phyloP scores from a whole-genome alignment of 2,329 filamentous ascomycete genomes.

The Colletotrichum scovillei region DNA sequence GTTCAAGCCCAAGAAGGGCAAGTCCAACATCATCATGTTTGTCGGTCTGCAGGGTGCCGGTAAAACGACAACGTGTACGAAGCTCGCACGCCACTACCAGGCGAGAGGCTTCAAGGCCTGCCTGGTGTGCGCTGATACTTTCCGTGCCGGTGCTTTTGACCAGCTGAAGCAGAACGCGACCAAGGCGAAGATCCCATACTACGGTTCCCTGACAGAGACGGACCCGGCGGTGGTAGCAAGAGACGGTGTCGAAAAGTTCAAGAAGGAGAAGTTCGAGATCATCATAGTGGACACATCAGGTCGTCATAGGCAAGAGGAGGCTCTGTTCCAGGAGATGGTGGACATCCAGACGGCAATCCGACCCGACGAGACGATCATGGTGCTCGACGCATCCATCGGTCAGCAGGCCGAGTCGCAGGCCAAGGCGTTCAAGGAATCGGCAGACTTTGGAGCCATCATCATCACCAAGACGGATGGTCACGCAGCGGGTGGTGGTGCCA shows the following conservation, averaged over 20 bases:
- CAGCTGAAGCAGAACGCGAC: constrained; percentile 99
- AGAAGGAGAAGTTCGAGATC: constrained; percentile 97
- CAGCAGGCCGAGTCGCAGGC: constrained; percentile 95
- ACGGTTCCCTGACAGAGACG: constrained; percentile 94
- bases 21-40: constrained; percentile 98
- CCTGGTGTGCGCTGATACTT: constrained; percentile 96
- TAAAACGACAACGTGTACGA: constrained; percentile 98
- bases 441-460: constrained; percentile 97
- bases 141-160: constrained; percentile 97
- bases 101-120: constrained; percentile 92
- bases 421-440: constrained; percentile 96
- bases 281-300: constrained; percentile 99
- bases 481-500: constrained; percentile 94
- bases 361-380: constrained; percentile 98
- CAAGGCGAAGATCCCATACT: constrained; percentile 99
- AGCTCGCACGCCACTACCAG: constrained; percentile 94
- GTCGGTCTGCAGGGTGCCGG: constrained; percentile 97
- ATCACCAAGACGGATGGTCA: constrained; percentile 99
- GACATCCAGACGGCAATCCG: constrained; percentile 93
- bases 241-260: constrained; percentile 99
- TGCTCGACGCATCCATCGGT: constrained; percentile 95
- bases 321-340: constrained; percentile 96
- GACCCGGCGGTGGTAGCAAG: constrained; percentile 92
- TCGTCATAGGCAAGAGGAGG: constrained; percentile 92
- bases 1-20: constrained; percentile 97